These are phyloP conservation scores for Ophiocordyceps unilateralis DNA, from an alignment of 2,329 filamentous ascomycete genomes.

Conservation along the genomic window DNA sequence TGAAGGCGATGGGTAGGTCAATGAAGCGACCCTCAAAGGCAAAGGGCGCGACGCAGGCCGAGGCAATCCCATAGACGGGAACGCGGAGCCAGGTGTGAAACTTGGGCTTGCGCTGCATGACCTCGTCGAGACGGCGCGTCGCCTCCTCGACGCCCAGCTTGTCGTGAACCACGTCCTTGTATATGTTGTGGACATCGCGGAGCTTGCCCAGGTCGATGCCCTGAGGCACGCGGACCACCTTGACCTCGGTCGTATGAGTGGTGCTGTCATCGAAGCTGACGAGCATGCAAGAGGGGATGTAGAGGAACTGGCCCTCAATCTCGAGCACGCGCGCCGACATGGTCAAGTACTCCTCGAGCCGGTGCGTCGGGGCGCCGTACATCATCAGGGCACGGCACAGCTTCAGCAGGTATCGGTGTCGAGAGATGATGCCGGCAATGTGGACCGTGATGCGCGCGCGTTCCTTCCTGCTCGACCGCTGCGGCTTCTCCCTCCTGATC, in stretches of 20 bases:
- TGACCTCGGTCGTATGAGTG: constrained; percentile 66
- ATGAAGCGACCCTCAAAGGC: constrained; percentile 62
- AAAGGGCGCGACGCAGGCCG: constrained; percentile 60
- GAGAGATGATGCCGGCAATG: constrained; percentile 52
- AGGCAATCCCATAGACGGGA: constrained; percentile 57
- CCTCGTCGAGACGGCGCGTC: constrained; percentile 39
- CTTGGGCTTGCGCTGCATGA: constrained; percentile 27
- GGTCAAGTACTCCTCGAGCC: constrained; percentile 78
- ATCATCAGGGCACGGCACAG: constrained; percentile 77
- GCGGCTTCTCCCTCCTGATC: constrained; percentile 20
- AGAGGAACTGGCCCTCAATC: constrained; percentile 78
- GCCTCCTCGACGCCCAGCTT: constrained; percentile 56
- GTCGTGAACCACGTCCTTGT: constrained; percentile 71
- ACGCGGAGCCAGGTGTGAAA: constrained; percentile 38
- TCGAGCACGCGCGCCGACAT: constrained; percentile 81
- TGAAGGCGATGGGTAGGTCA: constrained; percentile 61
- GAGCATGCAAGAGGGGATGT: constrained; percentile 86
- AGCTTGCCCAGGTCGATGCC: constrained; percentile 60
- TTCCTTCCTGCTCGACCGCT: constrained; percentile 18
- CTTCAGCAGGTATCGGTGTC: constrained; percentile 70
- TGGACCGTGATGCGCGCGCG: constrained; percentile 33
- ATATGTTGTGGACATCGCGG: constrained; percentile 57
- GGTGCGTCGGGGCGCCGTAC: constrained; percentile 80
- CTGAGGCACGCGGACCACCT: constrained; percentile 50
- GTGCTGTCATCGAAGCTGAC: constrained; percentile 67